Percentiles rank a stretch among this genome's conserved stretches.
phyloP scores from a whole-genome alignment of 2,329 filamentous ascomycete genomes.

The Aureobasidium uvarum region DNA sequence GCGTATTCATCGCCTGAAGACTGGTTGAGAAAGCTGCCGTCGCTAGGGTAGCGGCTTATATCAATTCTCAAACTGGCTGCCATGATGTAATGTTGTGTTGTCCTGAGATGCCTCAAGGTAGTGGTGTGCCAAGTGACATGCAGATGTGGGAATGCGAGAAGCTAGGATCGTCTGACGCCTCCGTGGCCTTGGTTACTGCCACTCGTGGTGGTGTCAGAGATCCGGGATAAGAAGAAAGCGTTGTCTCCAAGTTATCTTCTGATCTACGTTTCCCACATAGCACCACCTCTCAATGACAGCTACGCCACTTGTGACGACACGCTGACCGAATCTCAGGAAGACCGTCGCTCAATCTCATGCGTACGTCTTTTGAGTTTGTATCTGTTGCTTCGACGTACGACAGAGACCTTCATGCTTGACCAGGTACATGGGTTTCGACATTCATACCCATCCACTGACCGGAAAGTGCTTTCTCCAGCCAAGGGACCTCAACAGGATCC shows the following conservation, averaged over 20 bases:
- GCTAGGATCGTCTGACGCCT: neutral
- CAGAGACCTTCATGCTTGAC: neutral
- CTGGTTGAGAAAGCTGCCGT: neutral
- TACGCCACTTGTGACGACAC: neutral
- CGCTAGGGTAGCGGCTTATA: neutral
- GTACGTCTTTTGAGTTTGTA: neutral
- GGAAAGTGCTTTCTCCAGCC: constrained; percentile 15
- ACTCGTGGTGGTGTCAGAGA: neutral
- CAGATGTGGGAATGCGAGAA: neutral
- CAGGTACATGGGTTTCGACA: neutral
- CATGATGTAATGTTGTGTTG: neutral
- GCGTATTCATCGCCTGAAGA: neutral
- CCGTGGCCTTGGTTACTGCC: neutral
- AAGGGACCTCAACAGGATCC: constrained; percentile 20
- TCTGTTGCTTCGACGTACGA: neutral
- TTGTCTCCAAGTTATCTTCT: neutral
- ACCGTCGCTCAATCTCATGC: neutral
- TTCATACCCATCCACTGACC: constrained; percentile 22
- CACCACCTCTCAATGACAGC: neutral
- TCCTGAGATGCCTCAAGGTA: neutral
- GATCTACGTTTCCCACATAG: neutral
- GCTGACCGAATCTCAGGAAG: neutral
- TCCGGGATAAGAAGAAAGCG: neutral
- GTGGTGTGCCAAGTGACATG: neutral
- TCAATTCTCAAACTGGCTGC: neutral